phyloP scores from a whole-genome alignment of 106 monocot genomes.

The Apostasia ramifera region DNA sequence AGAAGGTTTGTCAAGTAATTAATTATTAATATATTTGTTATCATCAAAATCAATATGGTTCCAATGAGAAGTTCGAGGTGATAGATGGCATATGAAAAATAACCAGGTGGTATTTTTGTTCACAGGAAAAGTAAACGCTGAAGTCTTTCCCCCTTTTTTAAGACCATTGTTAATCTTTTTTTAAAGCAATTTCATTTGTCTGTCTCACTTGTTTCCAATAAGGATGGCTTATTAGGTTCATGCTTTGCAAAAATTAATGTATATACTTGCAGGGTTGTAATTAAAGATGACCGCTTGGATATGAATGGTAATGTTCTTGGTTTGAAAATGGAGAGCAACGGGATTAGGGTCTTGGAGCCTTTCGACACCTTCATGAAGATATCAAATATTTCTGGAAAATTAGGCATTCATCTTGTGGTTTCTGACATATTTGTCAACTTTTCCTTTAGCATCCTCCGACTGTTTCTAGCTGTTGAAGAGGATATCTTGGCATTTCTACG shows the following conservation, averaged over 20 bases:
- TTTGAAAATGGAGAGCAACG: slow-evolving; percentile 86
- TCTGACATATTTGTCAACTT: slow-evolving; percentile 95
- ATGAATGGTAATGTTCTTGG: slow-evolving; percentile 73
- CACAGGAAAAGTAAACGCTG: too few relatives aligned
- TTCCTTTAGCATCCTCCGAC: slow-evolving; percentile 72
- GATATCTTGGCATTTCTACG: slow-evolving; percentile 92
- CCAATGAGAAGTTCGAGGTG: too few relatives aligned
- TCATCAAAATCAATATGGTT: too few relatives aligned
- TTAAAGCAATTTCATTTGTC: too few relatives aligned
- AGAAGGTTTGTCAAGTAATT: too few relatives aligned
- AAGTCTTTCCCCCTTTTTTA: too few relatives aligned
- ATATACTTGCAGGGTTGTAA: slow-evolving; percentile 44
- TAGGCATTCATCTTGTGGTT: slow-evolving; percentile 53
- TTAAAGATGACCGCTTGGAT: slow-evolving; percentile 71
- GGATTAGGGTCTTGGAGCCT: slow-evolving; percentile 90
- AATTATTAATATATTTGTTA: too few relatives aligned
- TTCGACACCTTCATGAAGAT: slow-evolving; percentile 71
- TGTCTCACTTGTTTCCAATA: too few relatives aligned
- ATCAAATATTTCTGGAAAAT: slow-evolving; percentile 69
- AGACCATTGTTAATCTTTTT: too few relatives aligned
- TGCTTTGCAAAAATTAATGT: not conserved
- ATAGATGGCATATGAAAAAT: too few relatives aligned
- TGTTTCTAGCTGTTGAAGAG: slow-evolving; percentile 87
- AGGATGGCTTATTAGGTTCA: not conserved
- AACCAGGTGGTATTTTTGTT: too few relatives aligned